A percentile compares a stretch with the other conserved stretches of the same genome.
phyloP scores from a whole-genome alignment of 2,329 filamentous ascomycete species.

The Aspergillus candidus region DNA sequence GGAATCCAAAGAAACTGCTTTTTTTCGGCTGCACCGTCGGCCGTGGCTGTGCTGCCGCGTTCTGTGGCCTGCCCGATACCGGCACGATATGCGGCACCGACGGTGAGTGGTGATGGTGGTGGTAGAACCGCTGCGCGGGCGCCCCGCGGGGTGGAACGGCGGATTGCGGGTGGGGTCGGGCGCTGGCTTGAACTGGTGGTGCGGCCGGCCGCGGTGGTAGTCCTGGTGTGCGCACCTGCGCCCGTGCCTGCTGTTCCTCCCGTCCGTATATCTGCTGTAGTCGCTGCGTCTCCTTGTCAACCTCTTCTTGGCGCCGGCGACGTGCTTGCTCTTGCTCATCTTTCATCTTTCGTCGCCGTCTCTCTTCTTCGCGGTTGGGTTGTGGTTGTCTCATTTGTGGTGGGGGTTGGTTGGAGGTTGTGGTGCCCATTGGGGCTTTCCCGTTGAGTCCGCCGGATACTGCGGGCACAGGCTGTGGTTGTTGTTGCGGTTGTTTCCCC shows the following conservation, averaged over 20 bases:
- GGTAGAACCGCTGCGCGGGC: constrained; percentile 10
- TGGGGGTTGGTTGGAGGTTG: constrained; percentile 7
- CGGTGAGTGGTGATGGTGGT: constrained; percentile 10
- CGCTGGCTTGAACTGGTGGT: constrained; percentile 7
- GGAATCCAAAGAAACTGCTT: constrained; percentile 43
- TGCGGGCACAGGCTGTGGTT: constrained; percentile 1
- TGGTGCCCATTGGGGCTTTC: no score
- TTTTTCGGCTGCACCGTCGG: constrained; percentile 32
- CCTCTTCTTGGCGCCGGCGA: constrained; percentile 44
- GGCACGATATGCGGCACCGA: constrained; percentile 8
- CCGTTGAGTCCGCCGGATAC: constrained; percentile 2
- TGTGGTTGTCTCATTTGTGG: constrained; percentile 5
- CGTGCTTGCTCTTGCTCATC: constrained; percentile 49
- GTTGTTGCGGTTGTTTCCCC: not conserved
- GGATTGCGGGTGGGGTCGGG: constrained; percentile 11
- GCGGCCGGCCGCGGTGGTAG: constrained; percentile 16
- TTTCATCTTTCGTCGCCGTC: constrained; percentile 47
- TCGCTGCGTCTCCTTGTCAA: constrained; percentile 73
- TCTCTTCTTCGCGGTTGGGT: constrained; percentile 39
- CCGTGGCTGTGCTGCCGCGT: constrained; percentile 7
- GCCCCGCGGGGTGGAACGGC: constrained; percentile 1
- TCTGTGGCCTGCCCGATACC: constrained; percentile 4
- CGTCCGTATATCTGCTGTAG: constrained; percentile 54
- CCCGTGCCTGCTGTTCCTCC: constrained; percentile 33
- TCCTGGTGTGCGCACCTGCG: constrained; percentile 16